phyloP scores from a whole-genome alignment of 2,329 filamentous ascomycete genomes.

The Arthroderma uncinatum region DNA sequence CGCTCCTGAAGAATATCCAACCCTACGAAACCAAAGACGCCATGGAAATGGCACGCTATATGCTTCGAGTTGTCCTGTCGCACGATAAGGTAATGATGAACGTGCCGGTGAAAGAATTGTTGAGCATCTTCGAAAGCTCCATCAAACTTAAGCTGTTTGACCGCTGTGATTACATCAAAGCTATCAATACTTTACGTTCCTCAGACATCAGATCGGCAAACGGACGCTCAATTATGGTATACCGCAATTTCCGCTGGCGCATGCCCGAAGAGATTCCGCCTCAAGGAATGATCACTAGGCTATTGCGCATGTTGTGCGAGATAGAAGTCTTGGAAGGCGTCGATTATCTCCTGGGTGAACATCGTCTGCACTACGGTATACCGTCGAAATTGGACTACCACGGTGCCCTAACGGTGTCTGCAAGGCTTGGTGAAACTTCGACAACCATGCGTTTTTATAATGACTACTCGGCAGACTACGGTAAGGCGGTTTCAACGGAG shows the following conservation, averaged over 20 bases:
- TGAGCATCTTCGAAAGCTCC: conserved; percentile 20
- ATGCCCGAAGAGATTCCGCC: conserved; percentile 19
- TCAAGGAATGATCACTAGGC: conserved; percentile 16
- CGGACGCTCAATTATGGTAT: conserved; percentile 28
- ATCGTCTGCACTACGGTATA: conserved; percentile 23
- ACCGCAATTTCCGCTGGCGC: conserved; percentile 31
- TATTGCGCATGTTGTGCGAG: conserved; percentile 20
- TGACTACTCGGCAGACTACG: conserved; percentile 30
- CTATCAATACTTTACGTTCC: conserved; percentile 23
- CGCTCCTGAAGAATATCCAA: conserved; percentile 14
- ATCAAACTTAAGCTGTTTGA: neutral
- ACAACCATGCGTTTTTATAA: conserved; percentile 38
- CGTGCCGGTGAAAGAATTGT: conserved; percentile 23
- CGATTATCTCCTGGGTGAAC: conserved; percentile 34
- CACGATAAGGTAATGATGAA: conserved; percentile 19
- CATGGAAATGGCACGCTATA: conserved; percentile 16
- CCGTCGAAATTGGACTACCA: conserved; percentile 27
- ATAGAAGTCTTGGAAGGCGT: conserved; percentile 29
- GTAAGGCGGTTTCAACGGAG: conserved; percentile 22
- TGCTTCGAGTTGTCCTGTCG: conserved; percentile 21
- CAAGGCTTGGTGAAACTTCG: conserved; percentile 36
- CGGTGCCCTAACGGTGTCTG: conserved; percentile 32
- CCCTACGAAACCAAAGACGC: neutral
- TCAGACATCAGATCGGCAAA: conserved; percentile 21
- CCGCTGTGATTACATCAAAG: conserved; percentile 20